Percentiles rank a stretch among this genome's conserved stretches.
phyloP scores from a whole-genome alignment of 108 stramenopile species.

The Seminavis robusta region DNA sequence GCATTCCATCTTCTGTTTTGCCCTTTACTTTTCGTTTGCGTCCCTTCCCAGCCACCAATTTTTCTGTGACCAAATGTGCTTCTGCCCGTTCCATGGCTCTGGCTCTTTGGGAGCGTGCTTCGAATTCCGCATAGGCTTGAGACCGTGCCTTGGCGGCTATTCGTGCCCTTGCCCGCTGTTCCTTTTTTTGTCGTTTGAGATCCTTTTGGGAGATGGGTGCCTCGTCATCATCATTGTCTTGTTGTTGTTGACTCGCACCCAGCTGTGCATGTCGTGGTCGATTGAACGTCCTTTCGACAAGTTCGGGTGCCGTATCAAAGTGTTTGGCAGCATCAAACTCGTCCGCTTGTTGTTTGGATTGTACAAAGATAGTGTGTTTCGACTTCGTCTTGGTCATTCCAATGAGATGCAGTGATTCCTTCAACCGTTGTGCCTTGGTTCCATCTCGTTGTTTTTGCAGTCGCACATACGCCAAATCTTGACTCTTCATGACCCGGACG shows the following conservation, averaged over 20 bases:
- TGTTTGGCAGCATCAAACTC: conserved; percentile 85
- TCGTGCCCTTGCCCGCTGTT: conserved; percentile 35
- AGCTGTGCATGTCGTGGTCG: conserved; percentile 29
- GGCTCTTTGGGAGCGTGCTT: conserved; percentile 57
- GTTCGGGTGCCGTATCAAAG: conserved; percentile 87
- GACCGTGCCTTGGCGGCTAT: conserved; percentile 61
- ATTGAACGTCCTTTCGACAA: conserved; percentile 84
- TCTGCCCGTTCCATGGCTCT: conserved; percentile 61
- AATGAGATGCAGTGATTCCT: conserved; percentile 78
- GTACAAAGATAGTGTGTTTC: conserved; percentile 81
- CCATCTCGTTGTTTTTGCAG: conserved; percentile 75
- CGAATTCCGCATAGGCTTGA: conserved; percentile 82
- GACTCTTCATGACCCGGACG: conserved; percentile 90
- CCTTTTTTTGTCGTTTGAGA: conserved; percentile 28
- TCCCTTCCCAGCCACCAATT: conserved; percentile 79
- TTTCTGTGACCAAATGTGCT: conserved; percentile 80
- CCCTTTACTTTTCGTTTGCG: conserved; percentile 80
- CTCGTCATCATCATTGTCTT: conserved; percentile 39
- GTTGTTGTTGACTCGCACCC: background rate
- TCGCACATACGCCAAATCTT: conserved; percentile 92
- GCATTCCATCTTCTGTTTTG: conserved; percentile 53
- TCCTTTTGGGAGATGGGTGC: conserved; percentile 29
- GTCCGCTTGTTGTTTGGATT: conserved; percentile 44
- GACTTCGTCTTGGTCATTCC: conserved; percentile 12
- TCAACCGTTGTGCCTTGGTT: conserved; percentile 76